Conservation (phyloP, 306 rosid genomes). For the Albizia julibrissin region DNA sequence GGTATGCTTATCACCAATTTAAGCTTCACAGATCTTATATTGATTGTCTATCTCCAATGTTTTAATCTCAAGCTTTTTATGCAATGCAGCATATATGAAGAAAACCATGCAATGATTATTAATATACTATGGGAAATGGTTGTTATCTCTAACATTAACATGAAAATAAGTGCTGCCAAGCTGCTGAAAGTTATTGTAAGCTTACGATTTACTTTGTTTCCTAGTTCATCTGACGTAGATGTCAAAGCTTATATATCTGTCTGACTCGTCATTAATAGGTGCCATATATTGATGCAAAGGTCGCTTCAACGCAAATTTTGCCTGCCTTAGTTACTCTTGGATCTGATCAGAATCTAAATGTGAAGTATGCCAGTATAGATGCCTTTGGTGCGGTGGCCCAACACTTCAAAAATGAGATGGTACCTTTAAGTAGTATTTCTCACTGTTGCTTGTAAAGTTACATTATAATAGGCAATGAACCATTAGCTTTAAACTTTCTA, state of each 20-base stretch:
- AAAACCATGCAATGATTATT: conserved; percentile 73
- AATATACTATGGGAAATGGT: conserved; percentile 98
- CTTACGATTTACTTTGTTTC: conserved; percentile 31
- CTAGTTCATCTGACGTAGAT: conserved; percentile 34
- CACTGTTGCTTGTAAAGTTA: conserved; percentile 29
- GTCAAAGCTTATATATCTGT: conserved; percentile 28
- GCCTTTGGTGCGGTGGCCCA: conserved; percentile 97
- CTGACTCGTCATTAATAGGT: conserved; percentile 50
- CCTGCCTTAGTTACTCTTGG: conserved; percentile 97
- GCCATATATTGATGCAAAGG: conserved; percentile 85
- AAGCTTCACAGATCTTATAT: not conserved
- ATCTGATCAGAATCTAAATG: conserved; percentile 83
- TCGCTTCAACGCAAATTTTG: conserved; percentile 88
- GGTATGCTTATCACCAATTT: conserved; percentile 55
- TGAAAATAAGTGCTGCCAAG: conserved; percentile 87
- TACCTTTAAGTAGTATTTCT: conserved; percentile 40
- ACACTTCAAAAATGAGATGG: conserved; percentile 85
- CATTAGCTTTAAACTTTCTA: conserved; percentile 33
- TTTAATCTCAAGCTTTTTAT: conserved; percentile 31
- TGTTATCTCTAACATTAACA: conserved; percentile 70
- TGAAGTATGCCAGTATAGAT: conserved; percentile 94
- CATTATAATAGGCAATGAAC: conserved; percentile 24
- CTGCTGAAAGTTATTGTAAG: conserved; percentile 87
- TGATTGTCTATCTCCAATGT: conserved; percentile 28
- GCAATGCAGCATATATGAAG: conserved; percentile 74